phyloP scores from a whole-genome alignment of 2,329 filamentous ascomycete genomes.

The Metarhizium guizhouense region DNA sequence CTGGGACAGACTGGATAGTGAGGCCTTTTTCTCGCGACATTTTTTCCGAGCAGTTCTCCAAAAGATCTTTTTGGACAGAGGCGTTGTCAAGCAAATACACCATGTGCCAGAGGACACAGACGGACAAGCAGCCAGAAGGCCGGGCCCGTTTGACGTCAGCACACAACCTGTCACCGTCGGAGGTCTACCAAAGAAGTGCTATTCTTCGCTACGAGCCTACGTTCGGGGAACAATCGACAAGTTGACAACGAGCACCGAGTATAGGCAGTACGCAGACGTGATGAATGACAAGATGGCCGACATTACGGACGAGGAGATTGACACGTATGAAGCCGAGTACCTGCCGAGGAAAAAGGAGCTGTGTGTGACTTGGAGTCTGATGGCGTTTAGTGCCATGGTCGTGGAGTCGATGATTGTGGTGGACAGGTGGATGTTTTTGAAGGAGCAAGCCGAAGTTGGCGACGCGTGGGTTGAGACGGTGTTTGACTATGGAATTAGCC shows the following conservation, averaged over 20 bases:
- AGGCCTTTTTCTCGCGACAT: constrained; percentile 83
- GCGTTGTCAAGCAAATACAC: constrained; percentile 57
- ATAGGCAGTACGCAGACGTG: constrained; percentile 49
- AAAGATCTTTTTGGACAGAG: constrained; percentile 80
- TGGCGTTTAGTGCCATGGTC: constrained; percentile 88
- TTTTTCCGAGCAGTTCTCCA: constrained; percentile 89
- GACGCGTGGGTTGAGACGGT: constrained; percentile 88
- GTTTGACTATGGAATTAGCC: constrained; percentile 80
- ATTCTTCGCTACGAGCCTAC: constrained; percentile 66
- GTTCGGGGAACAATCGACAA: constrained; percentile 75
- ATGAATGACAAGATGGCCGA: constrained; percentile 56
- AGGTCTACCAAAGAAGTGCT: constrained; percentile 71
- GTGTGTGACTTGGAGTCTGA: constrained; percentile 82
- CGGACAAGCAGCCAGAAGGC: constrained; percentile 9
- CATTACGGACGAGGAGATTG: constrained; percentile 69
- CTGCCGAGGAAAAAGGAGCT: constrained; percentile 65
- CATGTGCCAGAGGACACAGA: constrained; percentile 17
- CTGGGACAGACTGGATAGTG: constrained; percentile 75
- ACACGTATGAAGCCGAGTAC: constrained; percentile 59
- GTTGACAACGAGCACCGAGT: constrained; percentile 48
- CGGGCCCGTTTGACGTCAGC: constrained; percentile 43
- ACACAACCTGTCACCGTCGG: constrained; percentile 82
- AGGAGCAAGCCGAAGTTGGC: constrained; percentile 65
- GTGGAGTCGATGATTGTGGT: constrained; percentile 85
- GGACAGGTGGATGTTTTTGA: constrained; percentile 81